These are phyloP conservation scores for Theileria sp. DNA, from an alignment of 169 alveolate species.

Conservation along the genomic window DNA sequence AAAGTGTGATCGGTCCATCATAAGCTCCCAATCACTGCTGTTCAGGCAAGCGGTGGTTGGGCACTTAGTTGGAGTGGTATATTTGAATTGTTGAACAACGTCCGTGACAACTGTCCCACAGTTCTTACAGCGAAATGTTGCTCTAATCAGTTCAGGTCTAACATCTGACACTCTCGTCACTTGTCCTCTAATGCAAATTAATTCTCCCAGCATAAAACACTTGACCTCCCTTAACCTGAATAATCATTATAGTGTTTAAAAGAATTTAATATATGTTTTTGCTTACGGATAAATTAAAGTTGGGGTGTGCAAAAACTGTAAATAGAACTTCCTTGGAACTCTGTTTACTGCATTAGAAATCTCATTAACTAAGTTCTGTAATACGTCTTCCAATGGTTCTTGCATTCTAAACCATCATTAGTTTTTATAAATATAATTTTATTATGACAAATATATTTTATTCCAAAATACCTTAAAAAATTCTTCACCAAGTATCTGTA, in stretches of 20 bases:
- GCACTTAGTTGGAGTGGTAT: constrained; percentile 84
- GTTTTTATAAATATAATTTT: neutral
- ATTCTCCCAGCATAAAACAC: constrained; percentile 89
- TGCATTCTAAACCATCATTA: constrained; percentile 49
- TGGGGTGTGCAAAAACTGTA: constrained; percentile 71
- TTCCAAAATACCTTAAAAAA: constrained; percentile 41
- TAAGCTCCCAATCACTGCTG: constrained; percentile 87
- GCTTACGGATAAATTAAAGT: constrained; percentile 66
- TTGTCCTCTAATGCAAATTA: constrained; percentile 90
- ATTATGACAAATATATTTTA: neutral
- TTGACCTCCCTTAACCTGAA: constrained; percentile 67
- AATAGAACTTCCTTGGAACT: constrained; percentile 64
- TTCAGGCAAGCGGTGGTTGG: constrained; percentile 82
- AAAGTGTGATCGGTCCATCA: constrained; percentile 83
- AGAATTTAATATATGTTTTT: constrained; percentile 1
- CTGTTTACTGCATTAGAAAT: constrained; percentile 62
- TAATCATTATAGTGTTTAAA: neutral
- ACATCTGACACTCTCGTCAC: constrained; percentile 96
- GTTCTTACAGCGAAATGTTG: constrained; percentile 88
- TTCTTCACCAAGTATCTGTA: constrained; percentile 72
- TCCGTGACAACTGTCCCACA: constrained; percentile 87
- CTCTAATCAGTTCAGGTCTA: constrained; percentile 93
- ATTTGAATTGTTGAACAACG: constrained; percentile 91
- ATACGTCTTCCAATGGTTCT: constrained; percentile 73
- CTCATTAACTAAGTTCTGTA: constrained; percentile 68